Base-by-base conservation (phyloP, 108 stramenopile genomes). In the Seminavis robusta region DNA sequence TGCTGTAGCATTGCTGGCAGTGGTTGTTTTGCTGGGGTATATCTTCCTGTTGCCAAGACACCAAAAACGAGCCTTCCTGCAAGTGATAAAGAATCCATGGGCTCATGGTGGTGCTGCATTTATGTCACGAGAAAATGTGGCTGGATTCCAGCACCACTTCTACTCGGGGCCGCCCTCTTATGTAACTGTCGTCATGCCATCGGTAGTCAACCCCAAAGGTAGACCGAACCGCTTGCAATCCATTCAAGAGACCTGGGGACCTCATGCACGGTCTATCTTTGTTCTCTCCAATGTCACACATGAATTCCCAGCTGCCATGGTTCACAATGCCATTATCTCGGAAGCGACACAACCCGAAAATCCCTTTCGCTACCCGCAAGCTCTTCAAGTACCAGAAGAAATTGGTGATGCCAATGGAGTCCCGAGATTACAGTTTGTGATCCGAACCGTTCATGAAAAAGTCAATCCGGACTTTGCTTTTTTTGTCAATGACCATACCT, bases 401-500 rank as follows among this genome's bases (percentile, higher is more conserved):
- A 91, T 94, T 38, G 65, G 58, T 11, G 50, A 63, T 20, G 85
- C 84, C 23, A 66, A 83, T 62, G 93, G 89, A 5, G 62, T 88
- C 5, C 69, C 69, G 8, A 71, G 92, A 32, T 59, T 94, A 56
- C 60, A 74, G 33, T 62, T 87, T 65, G 87, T 86, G 23, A 88
- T 94, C 45, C 64, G 73, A 47, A 56, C 57, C 33, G 71, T 88
- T 15, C 52, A 63, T 47, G 65, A 74, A 37, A 60, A 73, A 33
- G 54, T 84, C 45, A 70, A 89, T 69, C 88, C 92, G 6, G 89
- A 89, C 58, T 94, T 91, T 71, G 87, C 76, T 20, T 94, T 91
- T 63, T 88, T 94, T 57, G 87, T 87, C 43, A 94, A 94, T 70
- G 93, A 94, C 70, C 93, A 94, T 54, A 91, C 93, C 13, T 90